Evolutionary conservation across 75 land plant species (phyloP), one percentile per base, ranked within the genome.

Genomic region (Gnetum montanum): DNA sequence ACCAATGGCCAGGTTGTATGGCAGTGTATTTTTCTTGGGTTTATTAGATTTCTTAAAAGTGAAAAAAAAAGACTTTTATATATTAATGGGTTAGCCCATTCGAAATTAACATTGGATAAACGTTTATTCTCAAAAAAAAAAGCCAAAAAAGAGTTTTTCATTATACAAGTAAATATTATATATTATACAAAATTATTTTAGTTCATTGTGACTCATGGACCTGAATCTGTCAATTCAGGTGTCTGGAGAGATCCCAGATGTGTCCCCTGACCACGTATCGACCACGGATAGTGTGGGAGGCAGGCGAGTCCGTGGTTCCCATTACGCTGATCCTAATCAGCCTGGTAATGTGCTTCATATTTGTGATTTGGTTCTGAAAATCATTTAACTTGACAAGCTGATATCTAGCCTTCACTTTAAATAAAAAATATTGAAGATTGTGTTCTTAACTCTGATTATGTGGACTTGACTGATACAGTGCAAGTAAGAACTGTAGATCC

Each of bases 401-500:
- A n/a, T n/a, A n/a, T n/a, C n/a, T n/a, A n/a, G n/a, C n/a, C 13
- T 31, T 10, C 18, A 45, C 18, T 58, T 44, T 26, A 22, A 13
- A 25, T 46, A 13, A 31, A 33, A 34, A 31, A 31, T 46, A 53
- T 41, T 28, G 33, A 22, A 13, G 13, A 59, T 0, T 26, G 48
- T 26, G 4, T 37, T 58, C 10, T 3, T 34, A 20, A 10, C 19
- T 19, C 52, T 24, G 49, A n/a, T 45, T 8, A 2, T 7, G 37
- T 11, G 31, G 25, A 15, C 4, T 6, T 27, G 10, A 49, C 51
- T 12, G 12, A 40, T 61, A 36, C 71, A 85, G 90, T 82, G 47
- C 87, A 82, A 16, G 87, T 86, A 34, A 83, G 90, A 67, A 75
- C 68, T 61, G 85, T 83, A 40, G 87, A 86, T 53, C 87, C 87